Percentiles rank a stretch among this genome's conserved stretches.
Evolutionary conservation across 2,329 filamentous ascomycete species (phyloP).

Genomic region (Fusarium musae): DNA sequence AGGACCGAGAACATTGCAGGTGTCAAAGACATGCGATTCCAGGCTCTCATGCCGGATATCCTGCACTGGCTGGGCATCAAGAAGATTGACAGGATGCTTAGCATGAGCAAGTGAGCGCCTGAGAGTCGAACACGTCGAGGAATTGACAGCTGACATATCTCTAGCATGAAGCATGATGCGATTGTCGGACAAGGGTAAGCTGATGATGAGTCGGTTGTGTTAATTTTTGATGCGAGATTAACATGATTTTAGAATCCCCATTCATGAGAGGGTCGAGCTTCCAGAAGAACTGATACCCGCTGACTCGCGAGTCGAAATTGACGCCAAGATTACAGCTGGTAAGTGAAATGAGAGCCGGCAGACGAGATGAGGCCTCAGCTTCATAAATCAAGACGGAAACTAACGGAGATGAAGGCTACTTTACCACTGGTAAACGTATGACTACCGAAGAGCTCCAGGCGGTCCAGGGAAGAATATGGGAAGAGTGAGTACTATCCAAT

Average conservation of each 20-base stretch:
- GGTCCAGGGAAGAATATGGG: conserved; percentile 92
- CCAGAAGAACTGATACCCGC: conserved; percentile 94
- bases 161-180: conserved; percentile 89
- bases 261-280: conserved; percentile 89
- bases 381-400: conserved; percentile 21
- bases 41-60: conserved; percentile 97
- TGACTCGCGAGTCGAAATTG: conserved; percentile 97
- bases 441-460: conserved; percentile 85
- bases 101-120: conserved; percentile 89
- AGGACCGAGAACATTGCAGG: conserved; percentile 98
- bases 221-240: conserved; percentile 20
- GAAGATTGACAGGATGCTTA: conserved; percentile 98
- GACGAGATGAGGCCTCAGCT: conserved; percentile 8
- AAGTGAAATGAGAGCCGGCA: conserved; percentile 48
- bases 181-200: conserved; percentile 82
- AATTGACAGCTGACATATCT: conserved; percentile 42
- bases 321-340: conserved; percentile 97
- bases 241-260: conserved; percentile 71
- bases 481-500: conserved; percentile 66
- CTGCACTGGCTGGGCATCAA: conserved; percentile 98
- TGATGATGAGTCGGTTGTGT: not conserved
- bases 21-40: conserved; percentile 97
- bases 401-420: conserved; percentile 64
- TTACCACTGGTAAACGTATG: conserved; percentile 91
- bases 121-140: conserved; percentile 14